These are phyloP conservation scores for Silybum marianum DNA, from an alignment of 129 eudicot species.

Conservation along the genomic window DNA sequence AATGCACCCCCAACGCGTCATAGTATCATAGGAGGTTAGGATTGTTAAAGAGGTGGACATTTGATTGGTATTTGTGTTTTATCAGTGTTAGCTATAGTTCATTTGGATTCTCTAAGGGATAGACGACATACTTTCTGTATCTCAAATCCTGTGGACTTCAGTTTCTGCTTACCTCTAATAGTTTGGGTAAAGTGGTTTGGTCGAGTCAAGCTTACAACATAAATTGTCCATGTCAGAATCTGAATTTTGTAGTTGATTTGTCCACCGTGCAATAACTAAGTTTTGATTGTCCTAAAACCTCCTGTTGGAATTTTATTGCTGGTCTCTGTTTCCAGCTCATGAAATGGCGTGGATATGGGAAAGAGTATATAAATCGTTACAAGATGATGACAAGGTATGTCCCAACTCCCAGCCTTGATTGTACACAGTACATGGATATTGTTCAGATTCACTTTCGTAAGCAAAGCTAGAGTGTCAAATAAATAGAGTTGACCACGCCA, in stretches of 20 bases:
- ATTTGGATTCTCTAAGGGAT: not conserved
- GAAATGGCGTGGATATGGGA: slow-evolving; percentile 74
- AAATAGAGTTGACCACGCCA: no score
- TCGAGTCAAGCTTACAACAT: no score
- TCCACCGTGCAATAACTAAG: not conserved
- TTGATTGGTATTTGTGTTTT: not conserved
- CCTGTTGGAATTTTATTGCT: not conserved
- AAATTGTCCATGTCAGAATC: no score
- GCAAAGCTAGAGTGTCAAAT: not conserved
- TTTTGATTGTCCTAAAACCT: not conserved
- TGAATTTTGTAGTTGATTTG: not conserved
- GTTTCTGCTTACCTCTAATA: not conserved
- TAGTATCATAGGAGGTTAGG: no score
- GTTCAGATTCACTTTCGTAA: not conserved
- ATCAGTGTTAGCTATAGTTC: not conserved
- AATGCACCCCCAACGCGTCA: no score
- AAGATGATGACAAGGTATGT: slow-evolving; percentile 76
- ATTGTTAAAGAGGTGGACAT: not conserved
- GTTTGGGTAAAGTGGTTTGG: no score
- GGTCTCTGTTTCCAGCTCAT: slow-evolving; percentile 51
- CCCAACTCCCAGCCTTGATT: not conserved
- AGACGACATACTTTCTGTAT: not conserved
- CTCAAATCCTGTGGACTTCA: not conserved
- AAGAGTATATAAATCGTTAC: slow-evolving; percentile 72
- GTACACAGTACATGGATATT: not conserved